Conservation (phyloP, 352 stramenopile species). For the Chrysophaeum taylorii region DNA sequence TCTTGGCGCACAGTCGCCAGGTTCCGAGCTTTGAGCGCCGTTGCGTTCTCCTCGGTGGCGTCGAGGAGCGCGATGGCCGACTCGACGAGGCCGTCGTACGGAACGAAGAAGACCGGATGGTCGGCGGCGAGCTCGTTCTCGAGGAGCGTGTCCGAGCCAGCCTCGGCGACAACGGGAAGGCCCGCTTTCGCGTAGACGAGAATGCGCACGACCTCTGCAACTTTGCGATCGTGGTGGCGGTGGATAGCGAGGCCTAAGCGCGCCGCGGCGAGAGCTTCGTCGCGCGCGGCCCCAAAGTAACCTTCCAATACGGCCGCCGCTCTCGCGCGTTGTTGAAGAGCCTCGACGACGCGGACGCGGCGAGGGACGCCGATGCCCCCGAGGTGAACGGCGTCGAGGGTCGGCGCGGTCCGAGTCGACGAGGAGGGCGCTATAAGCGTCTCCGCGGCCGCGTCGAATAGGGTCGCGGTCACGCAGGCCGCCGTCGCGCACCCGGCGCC, state of each 20-base stretch:
- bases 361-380: not conserved
- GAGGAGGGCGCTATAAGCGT: not conserved
- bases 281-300: not conserved
- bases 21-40: not conserved
- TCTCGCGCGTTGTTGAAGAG: not conserved
- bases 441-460: not conserved
- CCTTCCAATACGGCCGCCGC: not conserved
- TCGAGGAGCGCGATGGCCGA: not conserved
- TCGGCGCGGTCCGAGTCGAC: not conserved
- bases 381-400: conserved; percentile 5
- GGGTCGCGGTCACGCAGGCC: not conserved
- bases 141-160: not conserved
- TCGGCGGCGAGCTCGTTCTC: not conserved
- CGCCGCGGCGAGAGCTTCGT: not conserved
- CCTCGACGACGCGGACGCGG: not conserved
- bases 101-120: not conserved
- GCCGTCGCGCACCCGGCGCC: not conserved
- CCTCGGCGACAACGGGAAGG: not conserved
- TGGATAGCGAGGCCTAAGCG: not conserved
- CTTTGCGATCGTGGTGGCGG: not conserved
- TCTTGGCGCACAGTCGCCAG: not conserved
- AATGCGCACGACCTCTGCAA: not conserved
- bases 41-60: not conserved
- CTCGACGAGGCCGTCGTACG: not conserved
- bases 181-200: not conserved